These are phyloP conservation scores for Didymella exigua DNA, from an alignment of 2,329 filamentous ascomycete genomes.

Conservation along the genomic window DNA sequence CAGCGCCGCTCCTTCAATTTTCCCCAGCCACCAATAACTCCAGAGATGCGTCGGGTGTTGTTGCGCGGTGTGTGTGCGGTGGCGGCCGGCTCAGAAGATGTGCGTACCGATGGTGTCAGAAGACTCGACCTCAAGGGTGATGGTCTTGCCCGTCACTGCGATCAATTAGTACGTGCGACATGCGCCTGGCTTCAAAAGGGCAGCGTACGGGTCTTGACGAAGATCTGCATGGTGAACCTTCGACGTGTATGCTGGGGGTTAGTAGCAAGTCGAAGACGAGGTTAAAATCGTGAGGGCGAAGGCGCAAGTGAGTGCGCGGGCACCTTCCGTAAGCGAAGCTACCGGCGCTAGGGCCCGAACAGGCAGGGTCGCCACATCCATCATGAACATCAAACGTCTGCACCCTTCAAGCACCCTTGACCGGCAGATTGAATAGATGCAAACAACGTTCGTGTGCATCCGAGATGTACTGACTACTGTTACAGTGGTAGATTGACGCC, in stretches of 20 bases:
- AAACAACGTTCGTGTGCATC: neutral
- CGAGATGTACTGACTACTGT: neutral
- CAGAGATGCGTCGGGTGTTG: constrained; percentile 16
- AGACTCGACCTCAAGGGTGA: constrained; percentile 99
- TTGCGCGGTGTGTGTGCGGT: constrained; percentile 23
- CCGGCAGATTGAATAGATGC: neutral
- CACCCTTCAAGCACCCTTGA: neutral
- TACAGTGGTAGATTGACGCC: neutral
- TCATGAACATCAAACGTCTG: neutral
- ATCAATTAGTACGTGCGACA: constrained; percentile 17
- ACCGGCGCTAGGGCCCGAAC: neutral
- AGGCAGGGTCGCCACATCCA: neutral
- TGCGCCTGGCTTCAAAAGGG: neutral
- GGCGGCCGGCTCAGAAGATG: constrained; percentile 19
- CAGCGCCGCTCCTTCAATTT: constrained; percentile 18
- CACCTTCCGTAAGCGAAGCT: constrained; percentile 1
- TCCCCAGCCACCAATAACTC: constrained; percentile 4
- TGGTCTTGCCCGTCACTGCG: constrained; percentile 88
- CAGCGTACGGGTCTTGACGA: constrained; percentile 90
- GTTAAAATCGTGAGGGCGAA: neutral
- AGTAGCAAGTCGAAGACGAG: constrained; percentile 1
- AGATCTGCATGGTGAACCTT: constrained; percentile 57
- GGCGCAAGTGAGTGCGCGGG: neutral
- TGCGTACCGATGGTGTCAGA: constrained; percentile 80
- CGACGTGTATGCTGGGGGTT: neutral